Conservation (phyloP, 2,329 filamentous ascomycete species). For the Stagonosporopsis vannaccii region DNA sequence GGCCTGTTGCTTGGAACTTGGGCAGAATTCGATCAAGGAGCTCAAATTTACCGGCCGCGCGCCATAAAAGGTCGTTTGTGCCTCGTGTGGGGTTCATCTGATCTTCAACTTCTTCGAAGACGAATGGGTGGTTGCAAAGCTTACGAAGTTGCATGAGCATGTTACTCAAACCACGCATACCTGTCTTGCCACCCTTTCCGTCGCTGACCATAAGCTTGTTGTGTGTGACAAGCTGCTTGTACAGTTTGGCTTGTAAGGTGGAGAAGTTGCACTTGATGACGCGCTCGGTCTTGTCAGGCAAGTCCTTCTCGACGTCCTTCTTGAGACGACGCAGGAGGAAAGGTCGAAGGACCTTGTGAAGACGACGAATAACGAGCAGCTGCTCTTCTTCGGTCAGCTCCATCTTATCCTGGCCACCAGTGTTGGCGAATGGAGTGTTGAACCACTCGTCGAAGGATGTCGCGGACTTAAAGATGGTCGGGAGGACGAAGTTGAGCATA, state of each 20-base stretch:
- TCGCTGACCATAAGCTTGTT: constrained; percentile 95
- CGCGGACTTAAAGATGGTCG: constrained; percentile 98
- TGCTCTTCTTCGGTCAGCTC: constrained; percentile 99
- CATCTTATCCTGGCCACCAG: constrained; percentile 97
- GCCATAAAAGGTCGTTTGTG: constrained; percentile 94
- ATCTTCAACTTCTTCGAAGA: constrained; percentile 97
- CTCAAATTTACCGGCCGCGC: constrained; percentile 96
- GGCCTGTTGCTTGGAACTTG: constrained; percentile 88
- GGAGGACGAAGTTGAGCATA: constrained; percentile 96
- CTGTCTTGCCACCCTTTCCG: constrained; percentile 93
- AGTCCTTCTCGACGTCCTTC: constrained; percentile 98
- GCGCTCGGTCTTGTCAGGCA: constrained; percentile 98
- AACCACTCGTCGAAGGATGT: constrained; percentile 99
- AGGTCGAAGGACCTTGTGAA: constrained; percentile 96
- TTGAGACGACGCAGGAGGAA: constrained; percentile 98
- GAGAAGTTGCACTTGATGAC: constrained; percentile 99
- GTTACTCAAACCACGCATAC: constrained; percentile 93
- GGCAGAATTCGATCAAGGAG: constrained; percentile 89
- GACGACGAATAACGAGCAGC: constrained; percentile 94
- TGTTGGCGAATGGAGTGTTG: constrained; percentile 99
- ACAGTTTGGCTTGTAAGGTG: constrained; percentile 87
- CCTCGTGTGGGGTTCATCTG: constrained; percentile 91
- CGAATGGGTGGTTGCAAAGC: constrained; percentile 98
- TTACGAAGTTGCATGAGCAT: constrained; percentile 99
- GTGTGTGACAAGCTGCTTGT: constrained; percentile 96